Evolutionary conservation across 1,139 yeast genomes (phyloP), one percentile per base, ranked within the genome.

Genomic region (Pichia sp.): DNA sequence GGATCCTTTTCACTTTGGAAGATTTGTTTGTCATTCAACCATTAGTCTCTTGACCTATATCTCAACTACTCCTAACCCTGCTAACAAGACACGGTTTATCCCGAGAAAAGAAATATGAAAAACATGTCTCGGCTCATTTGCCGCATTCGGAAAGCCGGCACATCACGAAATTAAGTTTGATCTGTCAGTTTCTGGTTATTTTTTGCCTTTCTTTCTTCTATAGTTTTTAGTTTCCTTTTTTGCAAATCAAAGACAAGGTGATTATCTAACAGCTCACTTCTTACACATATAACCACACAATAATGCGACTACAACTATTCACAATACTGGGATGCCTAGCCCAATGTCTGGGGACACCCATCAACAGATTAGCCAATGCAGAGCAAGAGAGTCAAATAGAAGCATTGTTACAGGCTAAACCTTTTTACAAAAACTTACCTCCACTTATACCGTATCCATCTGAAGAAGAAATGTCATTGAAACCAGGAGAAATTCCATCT

Each of bases 401-500:
- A 3, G 19, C 25, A 5, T 22, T 40, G 9, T 23, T 48, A 15
- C 32, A 49, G 11, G 10, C 42, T 1, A 31, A 39, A 10, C 18
- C 46, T 9, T 40, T 26, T 13, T 50, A 50, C 26, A 48, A 49
- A 24, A 52, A 50, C 21, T 43, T 56, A 5, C 65, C 65, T 0
- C 61, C 60, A 5, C 33, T 61, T 6, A 46, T 43, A 13, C 6
- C 49, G 7, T 27, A 46, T 22, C 65, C 64, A 1, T n/a, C 44
- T 7, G 33, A 43, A 2, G 40, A 39, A 5, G 60, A 66, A 25
- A 50, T 58, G 28, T 55, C 61, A 1, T 49, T 78, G 14, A 50
- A 56, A 28, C 64, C 67, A 33, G 86, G 86, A 0, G 78, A 73
- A 42, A 71, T 89, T 5, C 98, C 97, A 0, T 65, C 65, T n/a